Conservation (phyloP, 2,329 filamentous ascomycete species). For the Fusarium sp. region DNA sequence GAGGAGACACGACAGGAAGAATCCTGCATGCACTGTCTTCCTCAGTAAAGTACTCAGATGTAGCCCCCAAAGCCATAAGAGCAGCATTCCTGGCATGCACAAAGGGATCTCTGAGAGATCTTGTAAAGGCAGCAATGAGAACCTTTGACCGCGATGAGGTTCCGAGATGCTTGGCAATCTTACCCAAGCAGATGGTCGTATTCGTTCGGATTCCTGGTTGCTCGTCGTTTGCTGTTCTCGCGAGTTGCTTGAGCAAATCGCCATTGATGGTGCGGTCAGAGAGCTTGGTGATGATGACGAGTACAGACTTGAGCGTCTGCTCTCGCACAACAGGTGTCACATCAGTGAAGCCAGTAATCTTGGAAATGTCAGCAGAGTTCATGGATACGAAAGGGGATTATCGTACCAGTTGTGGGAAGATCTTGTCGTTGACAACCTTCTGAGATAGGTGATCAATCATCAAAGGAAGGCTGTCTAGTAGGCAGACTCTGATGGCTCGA, state of each 20-base stretch:
- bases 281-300: conserved; percentile 87
- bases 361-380: conserved; percentile 38
- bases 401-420: conserved; percentile 89
- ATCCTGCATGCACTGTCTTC: conserved; percentile 90
- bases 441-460: conserved; percentile 94
- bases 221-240: conserved; percentile 97
- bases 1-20: conserved; percentile 84
- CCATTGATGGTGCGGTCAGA: conserved; percentile 95
- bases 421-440: conserved; percentile 93
- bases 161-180: conserved; percentile 91
- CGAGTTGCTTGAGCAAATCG: conserved; percentile 88
- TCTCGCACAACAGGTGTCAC: conserved; percentile 90
- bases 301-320: conserved; percentile 93
- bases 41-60: conserved; percentile 85
- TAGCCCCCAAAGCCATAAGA: conserved; percentile 86
- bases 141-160: conserved; percentile 85
- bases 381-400: not conserved
- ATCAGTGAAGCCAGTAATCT: conserved; percentile 96
- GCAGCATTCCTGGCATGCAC: conserved; percentile 93
- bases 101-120: conserved; percentile 92
- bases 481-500: conserved; percentile 87
- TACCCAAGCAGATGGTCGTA: conserved; percentile 96
- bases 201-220: conserved; percentile 98
- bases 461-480: conserved; percentile 86
- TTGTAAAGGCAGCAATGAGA: conserved; percentile 89